These are phyloP conservation scores for Inga leiocalycina DNA, from an alignment of 306 rosid species.

Conservation along the genomic window DNA sequence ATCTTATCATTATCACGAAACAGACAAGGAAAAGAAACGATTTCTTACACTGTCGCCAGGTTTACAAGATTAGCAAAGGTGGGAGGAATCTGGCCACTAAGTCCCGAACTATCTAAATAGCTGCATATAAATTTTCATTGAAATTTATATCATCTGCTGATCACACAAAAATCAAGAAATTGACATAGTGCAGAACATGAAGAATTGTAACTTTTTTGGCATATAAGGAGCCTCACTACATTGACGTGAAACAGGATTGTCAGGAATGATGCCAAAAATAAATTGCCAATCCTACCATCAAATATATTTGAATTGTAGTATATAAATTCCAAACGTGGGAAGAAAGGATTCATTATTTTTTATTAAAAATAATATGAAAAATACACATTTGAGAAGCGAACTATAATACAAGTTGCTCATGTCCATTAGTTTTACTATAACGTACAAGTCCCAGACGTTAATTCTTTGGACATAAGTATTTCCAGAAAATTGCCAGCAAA, in stretches of 20 bases:
- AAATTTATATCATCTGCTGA: slow-evolving; percentile 15
- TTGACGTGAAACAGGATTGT: neutral
- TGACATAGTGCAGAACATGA: neutral
- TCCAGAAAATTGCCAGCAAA: neutral
- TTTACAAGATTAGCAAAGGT: slow-evolving; percentile 60
- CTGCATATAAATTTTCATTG: slow-evolving; percentile 47
- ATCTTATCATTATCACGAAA: neutral
- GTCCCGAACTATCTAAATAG: slow-evolving; percentile 73
- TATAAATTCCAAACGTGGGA: neutral
- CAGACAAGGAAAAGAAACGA: slow-evolving; percentile 7
- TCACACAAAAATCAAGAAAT: neutral
- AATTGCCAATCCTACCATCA: neutral
- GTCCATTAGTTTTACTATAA: neutral
- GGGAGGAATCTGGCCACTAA: slow-evolving; percentile 77
- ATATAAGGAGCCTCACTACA: neutral
- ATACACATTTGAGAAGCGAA: neutral
- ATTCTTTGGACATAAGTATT: neutral
- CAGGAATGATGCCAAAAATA: neutral
- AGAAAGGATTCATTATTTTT: neutral
- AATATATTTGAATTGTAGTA: neutral
- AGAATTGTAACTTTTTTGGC: neutral
- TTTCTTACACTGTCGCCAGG: slow-evolving; percentile 59
- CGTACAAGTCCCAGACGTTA: neutral
- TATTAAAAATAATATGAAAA: neutral
- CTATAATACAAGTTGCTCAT: neutral